These are phyloP conservation scores for Globisporangium abappressorium DNA, from an alignment of 352 stramenopile species.

Conservation along the genomic window DNA sequence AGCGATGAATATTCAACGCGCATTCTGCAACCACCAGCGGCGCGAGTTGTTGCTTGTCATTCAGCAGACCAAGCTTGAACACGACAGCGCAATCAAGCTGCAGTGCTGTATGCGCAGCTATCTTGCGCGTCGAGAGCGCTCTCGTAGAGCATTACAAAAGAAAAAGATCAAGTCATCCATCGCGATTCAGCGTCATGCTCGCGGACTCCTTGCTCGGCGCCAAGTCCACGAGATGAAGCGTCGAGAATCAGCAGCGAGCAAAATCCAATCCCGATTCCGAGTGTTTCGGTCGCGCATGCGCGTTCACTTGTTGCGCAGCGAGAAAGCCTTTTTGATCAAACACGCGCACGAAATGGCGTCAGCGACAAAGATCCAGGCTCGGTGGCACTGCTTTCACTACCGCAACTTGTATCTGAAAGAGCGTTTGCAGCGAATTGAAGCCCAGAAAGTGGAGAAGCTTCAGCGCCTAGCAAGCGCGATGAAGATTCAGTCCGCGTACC, in stretches of 20 bases:
- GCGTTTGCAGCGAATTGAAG: conserved; percentile 27
- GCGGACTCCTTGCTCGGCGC: conserved; percentile 46
- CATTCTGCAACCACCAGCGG: conserved; percentile 61
- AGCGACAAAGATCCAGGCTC: conserved; percentile 47
- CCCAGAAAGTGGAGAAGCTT: conserved; percentile 34
- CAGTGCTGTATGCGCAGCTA: conserved; percentile 55
- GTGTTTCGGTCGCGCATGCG: conserved; percentile 34
- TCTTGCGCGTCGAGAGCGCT: conserved; percentile 49
- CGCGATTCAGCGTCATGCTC: conserved; percentile 49
- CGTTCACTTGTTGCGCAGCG: conserved; percentile 32
- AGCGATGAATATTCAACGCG: conserved; percentile 59
- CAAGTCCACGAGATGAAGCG: conserved; percentile 22
- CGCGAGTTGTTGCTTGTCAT: conserved; percentile 59
- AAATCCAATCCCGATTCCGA: conserved; percentile 57
- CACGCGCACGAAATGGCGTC: conserved; percentile 28
- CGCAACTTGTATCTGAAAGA: conserved; percentile 33
- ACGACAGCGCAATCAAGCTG: conserved; percentile 45
- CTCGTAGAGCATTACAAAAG: conserved; percentile 17
- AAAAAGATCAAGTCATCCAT: conserved; percentile 25
- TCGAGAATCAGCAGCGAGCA: conserved; percentile 38
- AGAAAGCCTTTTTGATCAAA: conserved; percentile 32
- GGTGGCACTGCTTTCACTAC: conserved; percentile 35
- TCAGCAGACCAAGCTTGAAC: conserved; percentile 58
- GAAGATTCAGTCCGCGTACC: conserved; percentile 59
- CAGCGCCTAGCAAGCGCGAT: conserved; percentile 42